Base-by-base conservation (phyloP, 164 flowering plant genomes). In the Stephania cephalantha region DNA sequence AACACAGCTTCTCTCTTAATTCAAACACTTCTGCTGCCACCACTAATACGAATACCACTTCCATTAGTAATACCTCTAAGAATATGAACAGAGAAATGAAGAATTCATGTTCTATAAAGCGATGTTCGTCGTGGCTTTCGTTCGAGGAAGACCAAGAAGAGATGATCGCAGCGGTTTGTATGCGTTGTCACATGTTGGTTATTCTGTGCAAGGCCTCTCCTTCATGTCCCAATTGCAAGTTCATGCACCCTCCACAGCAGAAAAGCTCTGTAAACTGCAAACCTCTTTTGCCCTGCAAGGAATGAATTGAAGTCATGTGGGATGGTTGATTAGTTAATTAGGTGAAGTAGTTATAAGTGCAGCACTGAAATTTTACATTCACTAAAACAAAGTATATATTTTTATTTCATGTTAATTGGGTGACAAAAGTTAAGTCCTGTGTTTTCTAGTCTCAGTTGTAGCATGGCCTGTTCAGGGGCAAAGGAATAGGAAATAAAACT, bases 141-240 rank as follows among this genome's bases (percentile, higher is more conserved):
- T 72, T 80, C 3, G 91, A 87, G 70, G 85, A 68, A 45, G 84
- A 84, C 13, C 74, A 84, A 7, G 78, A 83, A 48, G 96, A 92
- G 77, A 94, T 92, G 98, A 83, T 92, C 3, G 90, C 98, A 7
- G 86, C 89, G 0, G 97, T 88, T 29, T 94, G 98, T 84, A 84
- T 80, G 80, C 71, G 82, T n/a, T 94, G 98, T 68, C 90, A 92
- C 83, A 88, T 94, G 96, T 71, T 94, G 81, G 98, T 92, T 45
- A 87, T 94, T 89, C 82, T 94, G 9, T 89, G 89, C 86, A 91
- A 88, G 85, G 85, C 94, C 7, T 85, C 95, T 5, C 97, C 97
- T 48, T 31, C 87, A 8, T 94, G 98, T 77, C 98, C 98, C 2
- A 92, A 91, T 74, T 94, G 98, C 91, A 94, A 92, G 76, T 91